phyloP scores from a whole-genome alignment of 2,329 filamentous ascomycete species.

The Calonectria multiphialidica region DNA sequence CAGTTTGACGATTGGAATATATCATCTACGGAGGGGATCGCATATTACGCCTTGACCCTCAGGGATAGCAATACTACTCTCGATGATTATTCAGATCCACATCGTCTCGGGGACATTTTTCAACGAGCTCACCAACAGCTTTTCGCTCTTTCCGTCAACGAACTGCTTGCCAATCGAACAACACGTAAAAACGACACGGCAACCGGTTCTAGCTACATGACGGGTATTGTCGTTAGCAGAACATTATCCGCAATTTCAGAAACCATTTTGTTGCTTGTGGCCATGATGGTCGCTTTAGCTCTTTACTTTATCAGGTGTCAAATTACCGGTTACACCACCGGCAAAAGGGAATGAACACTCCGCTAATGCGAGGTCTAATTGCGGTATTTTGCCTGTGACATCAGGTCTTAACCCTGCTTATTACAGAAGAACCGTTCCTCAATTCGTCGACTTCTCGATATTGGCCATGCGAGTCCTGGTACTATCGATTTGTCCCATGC shows the following conservation, averaged over 20 bases:
- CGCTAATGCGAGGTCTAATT: too few species aligned
- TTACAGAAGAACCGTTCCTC: neutral
- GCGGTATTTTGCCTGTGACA: too few species aligned
- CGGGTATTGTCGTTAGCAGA: slow-evolving; percentile 2
- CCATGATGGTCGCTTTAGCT: neutral
- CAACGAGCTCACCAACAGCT: neutral
- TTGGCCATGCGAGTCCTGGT: too few species aligned
- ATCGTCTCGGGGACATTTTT: neutral
- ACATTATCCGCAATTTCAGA: neutral
- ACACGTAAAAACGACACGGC: neutral
- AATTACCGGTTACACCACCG: too few species aligned
- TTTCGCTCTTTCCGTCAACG: neutral
- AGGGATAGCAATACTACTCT: too few species aligned
- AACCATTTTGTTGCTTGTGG: neutral
- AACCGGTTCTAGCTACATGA: neutral
- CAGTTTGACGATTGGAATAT: too few species aligned
- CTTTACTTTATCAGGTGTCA: neutral
- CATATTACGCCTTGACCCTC: too few species aligned
- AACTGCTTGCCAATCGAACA: neutral
- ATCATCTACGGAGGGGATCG: too few species aligned
- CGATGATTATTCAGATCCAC: too few species aligned
- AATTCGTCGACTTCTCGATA: too few species aligned
- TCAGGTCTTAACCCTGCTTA: neutral
- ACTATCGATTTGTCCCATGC: too few species aligned
- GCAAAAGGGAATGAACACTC: too few species aligned